These are phyloP conservation scores for Grigorovia yakushimaensis DNA, from an alignment of 805 yeast genomes.

Conservation along the genomic window DNA sequence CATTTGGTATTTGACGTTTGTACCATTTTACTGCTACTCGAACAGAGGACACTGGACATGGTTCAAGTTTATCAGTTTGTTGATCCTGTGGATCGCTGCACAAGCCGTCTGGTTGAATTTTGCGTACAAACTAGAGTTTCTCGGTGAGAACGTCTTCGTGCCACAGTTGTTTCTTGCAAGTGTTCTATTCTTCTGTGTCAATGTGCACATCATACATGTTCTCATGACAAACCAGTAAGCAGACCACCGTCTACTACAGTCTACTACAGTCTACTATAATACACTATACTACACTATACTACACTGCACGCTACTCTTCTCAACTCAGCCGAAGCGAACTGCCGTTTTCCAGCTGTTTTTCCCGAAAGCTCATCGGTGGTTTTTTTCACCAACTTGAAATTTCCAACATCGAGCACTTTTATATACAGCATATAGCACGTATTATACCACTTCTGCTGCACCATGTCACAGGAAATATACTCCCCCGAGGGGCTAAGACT, in stretches of 20 bases:
- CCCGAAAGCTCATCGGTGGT: background rate
- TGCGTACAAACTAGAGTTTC: slow-evolving; percentile 74
- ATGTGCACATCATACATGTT: slow-evolving; percentile 49
- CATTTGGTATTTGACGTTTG: slow-evolving; percentile 81
- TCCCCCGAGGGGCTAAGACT: slow-evolving; percentile 91
- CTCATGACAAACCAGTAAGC: slow-evolving; percentile 35
- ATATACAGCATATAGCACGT: too few relatives aligned
- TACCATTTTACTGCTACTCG: slow-evolving; percentile 59
- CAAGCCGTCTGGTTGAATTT: slow-evolving; percentile 73
- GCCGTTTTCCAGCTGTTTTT: too few relatives aligned
- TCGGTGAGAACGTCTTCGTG: slow-evolving; percentile 56
- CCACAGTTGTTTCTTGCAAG: slow-evolving; percentile 50
- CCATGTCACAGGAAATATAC: slow-evolving; percentile 68
- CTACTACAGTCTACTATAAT: background rate
- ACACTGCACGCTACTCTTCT: too few relatives aligned
- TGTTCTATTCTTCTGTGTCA: slow-evolving; percentile 47
- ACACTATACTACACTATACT: too few relatives aligned
- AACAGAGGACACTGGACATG: slow-evolving; percentile 30
- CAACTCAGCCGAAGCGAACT: too few relatives aligned
- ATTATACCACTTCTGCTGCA: background rate
- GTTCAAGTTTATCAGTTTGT: slow-evolving; percentile 33
- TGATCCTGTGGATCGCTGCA: slow-evolving; percentile 52
- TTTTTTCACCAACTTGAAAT: background rate
- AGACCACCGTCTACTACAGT: background rate
- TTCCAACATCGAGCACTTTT: too few relatives aligned